Base-by-base conservation (phyloP, 331 rosid genomes). In the Dryas integrifolia region DNA sequence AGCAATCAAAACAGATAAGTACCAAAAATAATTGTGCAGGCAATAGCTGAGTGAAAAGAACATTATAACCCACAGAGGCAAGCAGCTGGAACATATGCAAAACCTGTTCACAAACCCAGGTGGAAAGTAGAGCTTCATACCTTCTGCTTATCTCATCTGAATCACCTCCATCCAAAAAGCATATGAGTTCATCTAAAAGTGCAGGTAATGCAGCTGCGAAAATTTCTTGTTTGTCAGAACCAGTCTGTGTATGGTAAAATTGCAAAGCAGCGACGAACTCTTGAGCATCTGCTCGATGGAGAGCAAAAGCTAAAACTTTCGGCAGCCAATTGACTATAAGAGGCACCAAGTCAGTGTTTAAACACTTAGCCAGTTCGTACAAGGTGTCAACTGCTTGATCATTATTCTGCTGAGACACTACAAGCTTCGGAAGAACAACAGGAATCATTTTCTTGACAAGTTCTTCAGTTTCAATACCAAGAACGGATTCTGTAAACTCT, bases 391-490 rank as follows among this genome's bases (percentile, higher is more conserved):
- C 86, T 73, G 96, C 95, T 80, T 85, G 97, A 69, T 81, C 78
- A 74, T 86, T 81, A 62, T 73, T 77, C 83, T 88, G 87, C 82
- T 91, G 96, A 73, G 86, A 89, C 82, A 85, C 95, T 48, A 94
- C 86, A 75, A 94, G 96, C 89, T 91, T 92, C n/a, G 97, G 98
- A 63, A 94, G 97, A 75, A 91, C 91, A 82, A 85, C 88, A 59
- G 98, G 97, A 84, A 94, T 78, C 96, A 89, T 86, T 86, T 79
- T 84, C 81, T 84, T 80, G 73, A 89, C 83, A 78, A 94, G 87
- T 61, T 86, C 88, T 82, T 80, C 89, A 45, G 88, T 86, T 85
- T 86, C 82, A 85, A 94, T 83, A 72, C 96, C 92, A 79, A 91
- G 86, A 81, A 89, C 90, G 51, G 96, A 92, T 84, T 89, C 96